These are phyloP conservation scores for Euryodendron excelsum DNA, from an alignment of 148 eudicot species.

Conservation along the genomic window DNA sequence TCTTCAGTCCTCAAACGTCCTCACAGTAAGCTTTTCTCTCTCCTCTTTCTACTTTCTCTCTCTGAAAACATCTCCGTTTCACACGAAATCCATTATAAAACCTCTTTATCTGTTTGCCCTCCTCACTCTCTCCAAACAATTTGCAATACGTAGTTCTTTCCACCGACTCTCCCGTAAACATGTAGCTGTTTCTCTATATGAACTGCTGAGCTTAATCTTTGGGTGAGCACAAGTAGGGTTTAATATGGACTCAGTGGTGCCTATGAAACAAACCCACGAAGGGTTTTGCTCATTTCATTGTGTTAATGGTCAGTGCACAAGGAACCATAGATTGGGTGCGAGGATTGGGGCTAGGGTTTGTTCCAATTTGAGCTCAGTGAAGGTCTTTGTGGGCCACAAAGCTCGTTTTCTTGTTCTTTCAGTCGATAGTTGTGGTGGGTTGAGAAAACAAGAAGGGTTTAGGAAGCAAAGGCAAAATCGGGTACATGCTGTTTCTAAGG, in stretches of 20 bases:
- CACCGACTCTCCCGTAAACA: not conserved
- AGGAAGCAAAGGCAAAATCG: constrained; percentile 21
- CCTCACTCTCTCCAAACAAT: not conserved
- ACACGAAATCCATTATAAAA: not conserved
- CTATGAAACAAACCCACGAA: constrained; percentile 45
- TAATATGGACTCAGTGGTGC: constrained; percentile 41
- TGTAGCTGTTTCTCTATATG: too few relatives aligned
- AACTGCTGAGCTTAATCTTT: not conserved
- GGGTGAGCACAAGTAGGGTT: not conserved
- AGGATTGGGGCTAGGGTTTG: constrained; percentile 33
- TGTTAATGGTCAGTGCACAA: constrained; percentile 17
- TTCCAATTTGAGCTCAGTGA: constrained; percentile 23
- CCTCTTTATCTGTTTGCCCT: not conserved
- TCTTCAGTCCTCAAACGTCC: too few relatives aligned
- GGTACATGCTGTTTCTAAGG: constrained; percentile 43
- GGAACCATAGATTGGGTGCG: constrained; percentile 20
- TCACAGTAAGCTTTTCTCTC: not conserved
- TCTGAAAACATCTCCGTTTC: too few relatives aligned
- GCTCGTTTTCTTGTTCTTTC: constrained; percentile 22
- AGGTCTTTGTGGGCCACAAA: constrained; percentile 18
- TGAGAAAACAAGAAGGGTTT: constrained; percentile 22
- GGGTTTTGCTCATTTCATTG: constrained; percentile 51
- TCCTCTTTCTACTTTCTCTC: too few relatives aligned
- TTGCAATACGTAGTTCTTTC: not conserved
- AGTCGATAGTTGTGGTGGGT: constrained; percentile 8